phyloP scores from a whole-genome alignment of 2,329 filamentous ascomycete species.

The Pseudogymnoascus verrucosus region DNA sequence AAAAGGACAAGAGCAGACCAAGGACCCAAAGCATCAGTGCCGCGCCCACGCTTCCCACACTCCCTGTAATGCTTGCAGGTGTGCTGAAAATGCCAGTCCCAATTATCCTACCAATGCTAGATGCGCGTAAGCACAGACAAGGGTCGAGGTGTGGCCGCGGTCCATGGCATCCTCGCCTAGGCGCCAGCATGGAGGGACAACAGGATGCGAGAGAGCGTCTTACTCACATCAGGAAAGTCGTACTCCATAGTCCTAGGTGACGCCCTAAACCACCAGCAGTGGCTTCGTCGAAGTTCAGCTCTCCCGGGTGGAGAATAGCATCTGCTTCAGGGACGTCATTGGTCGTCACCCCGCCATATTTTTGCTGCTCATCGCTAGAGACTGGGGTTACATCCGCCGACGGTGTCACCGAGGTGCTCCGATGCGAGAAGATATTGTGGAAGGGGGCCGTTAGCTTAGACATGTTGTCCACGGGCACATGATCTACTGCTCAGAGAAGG shows the following conservation, averaged over 20 bases:
- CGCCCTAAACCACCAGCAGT: conserved; percentile 16
- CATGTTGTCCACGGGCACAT: not conserved
- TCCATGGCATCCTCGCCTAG: not conserved
- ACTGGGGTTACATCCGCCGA: not conserved
- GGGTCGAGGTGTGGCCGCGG: not conserved
- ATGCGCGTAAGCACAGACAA: not conserved
- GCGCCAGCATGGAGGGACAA: not conserved
- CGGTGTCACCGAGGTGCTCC: not conserved
- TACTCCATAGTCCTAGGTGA: conserved; percentile 16
- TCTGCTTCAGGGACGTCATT: not conserved
- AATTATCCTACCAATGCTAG: conserved; percentile 37
- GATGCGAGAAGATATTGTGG: not conserved
- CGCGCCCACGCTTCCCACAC: conserved; percentile 45
- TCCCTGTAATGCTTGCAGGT: conserved; percentile 44
- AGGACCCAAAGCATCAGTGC: conserved; percentile 46
- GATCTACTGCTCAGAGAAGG: not conserved
- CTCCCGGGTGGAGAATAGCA: conserved; percentile 4
- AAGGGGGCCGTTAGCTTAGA: not conserved
- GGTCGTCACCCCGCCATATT: not conserved
- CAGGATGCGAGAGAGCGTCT: not conserved
- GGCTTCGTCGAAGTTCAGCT: conserved; percentile 16
- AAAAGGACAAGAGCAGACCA: conserved; percentile 36
- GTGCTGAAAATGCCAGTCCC: conserved; percentile 53
- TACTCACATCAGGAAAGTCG: conserved; percentile 17
- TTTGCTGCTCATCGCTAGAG: not conserved